Conservation (phyloP, 2,329 filamentous ascomycete genomes). For the Aspergillus sp. region DNA sequence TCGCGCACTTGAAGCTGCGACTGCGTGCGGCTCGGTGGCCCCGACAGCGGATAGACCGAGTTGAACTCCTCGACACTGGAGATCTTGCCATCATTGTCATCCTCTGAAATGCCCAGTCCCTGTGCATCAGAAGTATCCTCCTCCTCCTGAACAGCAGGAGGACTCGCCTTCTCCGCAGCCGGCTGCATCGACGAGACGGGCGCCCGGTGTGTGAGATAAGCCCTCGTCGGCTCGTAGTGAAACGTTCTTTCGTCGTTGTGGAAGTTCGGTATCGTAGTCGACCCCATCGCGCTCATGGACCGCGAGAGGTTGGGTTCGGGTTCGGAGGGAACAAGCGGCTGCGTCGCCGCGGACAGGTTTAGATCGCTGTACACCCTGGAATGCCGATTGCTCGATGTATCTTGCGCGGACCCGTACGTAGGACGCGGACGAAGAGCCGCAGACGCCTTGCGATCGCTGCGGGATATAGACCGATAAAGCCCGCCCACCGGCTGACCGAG, state of each 20-base stretch:
- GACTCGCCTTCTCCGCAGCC: slow-evolving; percentile 3
- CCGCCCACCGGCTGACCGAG: slow-evolving; percentile 32
- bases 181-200: slow-evolving; percentile 33
- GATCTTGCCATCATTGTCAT: slow-evolving; percentile 13
- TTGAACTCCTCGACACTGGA: slow-evolving; percentile 25
- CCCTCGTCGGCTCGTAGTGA: slow-evolving; percentile 20
- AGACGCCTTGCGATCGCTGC: slow-evolving; percentile 34
- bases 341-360: slow-evolving; percentile 40
- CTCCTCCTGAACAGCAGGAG: slow-evolving; percentile 7
- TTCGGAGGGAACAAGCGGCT: slow-evolving; percentile 14
- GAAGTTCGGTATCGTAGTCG: slow-evolving; percentile 22
- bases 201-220: slow-evolving; percentile 24
- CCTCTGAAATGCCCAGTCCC: slow-evolving; percentile 20
- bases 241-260: slow-evolving; percentile 26
- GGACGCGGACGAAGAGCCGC: slow-evolving; percentile 36
- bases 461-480: slow-evolving; percentile 35
- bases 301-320: slow-evolving; percentile 41
- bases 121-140: slow-evolving; percentile 11
- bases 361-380: slow-evolving; percentile 55
- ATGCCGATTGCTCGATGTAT: slow-evolving; percentile 40
- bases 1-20: slow-evolving; percentile 66
- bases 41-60: slow-evolving; percentile 26
- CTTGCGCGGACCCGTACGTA: slow-evolving; percentile 26
- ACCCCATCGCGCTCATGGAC: slow-evolving; percentile 51
- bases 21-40: slow-evolving; percentile 53